Evolutionary conservation across 306 rosid genomes (phyloP).

Genomic region (Casuarina equisetifolia): DNA sequence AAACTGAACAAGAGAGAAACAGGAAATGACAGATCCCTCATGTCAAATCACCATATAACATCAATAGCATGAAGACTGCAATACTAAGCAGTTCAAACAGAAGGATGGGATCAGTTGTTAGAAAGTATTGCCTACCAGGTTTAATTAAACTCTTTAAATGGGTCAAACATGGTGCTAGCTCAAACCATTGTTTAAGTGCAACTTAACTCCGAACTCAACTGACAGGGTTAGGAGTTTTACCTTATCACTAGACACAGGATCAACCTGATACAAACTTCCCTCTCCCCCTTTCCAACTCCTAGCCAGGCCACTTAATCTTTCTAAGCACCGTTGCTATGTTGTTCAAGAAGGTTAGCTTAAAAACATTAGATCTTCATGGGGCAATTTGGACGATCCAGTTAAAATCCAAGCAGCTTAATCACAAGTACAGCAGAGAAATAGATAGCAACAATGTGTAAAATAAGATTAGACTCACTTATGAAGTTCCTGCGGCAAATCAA

Average conservation of each 20-base stretch:
- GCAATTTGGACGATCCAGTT: slow-evolving; percentile 5
- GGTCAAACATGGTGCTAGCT: neutral
- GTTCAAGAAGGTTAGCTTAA: neutral
- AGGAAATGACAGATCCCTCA: neutral
- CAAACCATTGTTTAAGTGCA: neutral
- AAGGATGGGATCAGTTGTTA: neutral
- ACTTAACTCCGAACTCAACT: neutral
- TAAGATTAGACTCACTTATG: slow-evolving; percentile 50
- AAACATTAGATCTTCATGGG: slow-evolving; percentile 16
- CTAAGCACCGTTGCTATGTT: neutral
- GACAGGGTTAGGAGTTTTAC: neutral
- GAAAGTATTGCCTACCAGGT: neutral
- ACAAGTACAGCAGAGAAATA: neutral
- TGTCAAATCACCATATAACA: neutral
- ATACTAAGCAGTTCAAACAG: slow-evolving; percentile 2
- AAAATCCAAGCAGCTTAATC: neutral
- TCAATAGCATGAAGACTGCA: neutral
- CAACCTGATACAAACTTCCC: neutral
- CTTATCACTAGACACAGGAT: neutral
- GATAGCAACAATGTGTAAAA: slow-evolving; percentile 3
- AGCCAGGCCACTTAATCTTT: neutral
- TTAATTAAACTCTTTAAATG: neutral
- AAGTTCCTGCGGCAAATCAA: slow-evolving; percentile 58
- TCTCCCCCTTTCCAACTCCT: too few species aligned
- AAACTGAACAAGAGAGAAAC: neutral